Evolutionary conservation across 139 green algal genomes (phyloP), one percentile per base, ranked within the genome.

Genomic region (Spirogloea muscicola): DNA sequence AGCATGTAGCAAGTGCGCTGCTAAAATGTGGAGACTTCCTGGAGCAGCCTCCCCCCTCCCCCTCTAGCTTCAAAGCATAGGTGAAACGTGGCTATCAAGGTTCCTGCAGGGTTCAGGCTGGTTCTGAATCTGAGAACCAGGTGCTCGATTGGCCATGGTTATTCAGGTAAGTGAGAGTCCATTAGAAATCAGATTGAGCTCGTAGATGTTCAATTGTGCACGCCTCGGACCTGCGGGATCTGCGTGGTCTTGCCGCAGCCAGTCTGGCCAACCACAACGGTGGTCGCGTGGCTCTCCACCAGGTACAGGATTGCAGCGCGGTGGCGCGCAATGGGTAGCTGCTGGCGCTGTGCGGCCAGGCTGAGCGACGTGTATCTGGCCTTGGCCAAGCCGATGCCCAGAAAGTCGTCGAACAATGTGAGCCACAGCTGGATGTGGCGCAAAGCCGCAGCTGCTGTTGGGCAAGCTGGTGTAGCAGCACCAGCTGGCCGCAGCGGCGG

Each of bases 251-350:
- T n/a, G n/a, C n/a, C n/a, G n/a, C n/a, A n/a, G n/a, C n/a, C n/a
- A n/a, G n/a, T n/a, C n/a, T n/a, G n/a, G n/a, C n/a, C n/a, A n/a
- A n/a, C n/a, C n/a, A 96, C 67, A 0, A 95, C 36, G 13, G n/a
- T 52, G 7, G 31, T 49, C 13, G 59, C 59, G 21, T 68, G 59
- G 13, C 9, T 48, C 27, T 68, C 59, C 13, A 68, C 5, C 59
- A 68, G 27, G 25, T 68, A 68, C 10, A 68, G 59, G 16, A 68
- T 18, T 25, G 33, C 33, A 16, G 25, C 10, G 10, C 59, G 33
- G 59, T 48, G 25, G 44, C 62, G 49, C 9, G 68, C 27, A 1
- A 55, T 49, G 27, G 75, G 75, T 36, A 82, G 66, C 0, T 67
- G 48, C 1, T 76, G 10, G 68, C 52, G 36, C 66, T 70, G 34